A percentile compares a stretch with the other conserved stretches of the same genome.
phyloP scores from a whole-genome alignment of 345 rosid genomes.

The Sonneratia caseolaris region DNA sequence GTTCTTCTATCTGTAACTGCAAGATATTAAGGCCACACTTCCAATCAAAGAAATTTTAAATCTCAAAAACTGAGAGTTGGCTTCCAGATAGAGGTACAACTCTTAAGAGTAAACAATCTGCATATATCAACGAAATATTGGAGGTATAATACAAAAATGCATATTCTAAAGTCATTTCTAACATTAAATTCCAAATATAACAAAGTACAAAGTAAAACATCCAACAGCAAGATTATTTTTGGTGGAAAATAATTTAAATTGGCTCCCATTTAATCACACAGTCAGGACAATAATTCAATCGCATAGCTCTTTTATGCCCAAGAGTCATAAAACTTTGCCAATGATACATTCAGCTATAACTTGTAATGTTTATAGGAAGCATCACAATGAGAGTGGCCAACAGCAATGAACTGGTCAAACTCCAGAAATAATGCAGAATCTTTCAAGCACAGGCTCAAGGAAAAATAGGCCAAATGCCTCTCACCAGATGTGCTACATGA shows the following conservation, averaged over 20 bases:
- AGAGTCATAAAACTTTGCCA: background rate
- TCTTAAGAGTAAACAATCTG: background rate
- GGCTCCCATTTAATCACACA: background rate
- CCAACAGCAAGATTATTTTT: background rate
- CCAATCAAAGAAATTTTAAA: background rate
- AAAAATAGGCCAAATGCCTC: constrained; percentile 34
- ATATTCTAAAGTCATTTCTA: background rate
- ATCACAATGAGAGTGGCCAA: background rate
- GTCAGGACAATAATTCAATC: background rate
- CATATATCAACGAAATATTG: background rate
- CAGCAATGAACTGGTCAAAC: background rate
- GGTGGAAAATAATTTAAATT: background rate
- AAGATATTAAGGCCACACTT: background rate
- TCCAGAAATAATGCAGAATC: constrained; percentile 10
- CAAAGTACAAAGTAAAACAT: background rate
- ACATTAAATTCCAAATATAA: background rate
- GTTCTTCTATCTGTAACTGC: background rate
- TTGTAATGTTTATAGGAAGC: background rate
- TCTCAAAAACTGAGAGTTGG: too few species aligned
- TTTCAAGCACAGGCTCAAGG: constrained; percentile 20
- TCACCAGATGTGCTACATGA: constrained; percentile 35
- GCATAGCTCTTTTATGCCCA: background rate
- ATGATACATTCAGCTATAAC: background rate
- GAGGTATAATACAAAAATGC: background rate
- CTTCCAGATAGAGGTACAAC: too few species aligned